Base-by-base conservation (phyloP, 371 early-diverging fungal genomes). In the Apophysomyces sp. region DNA sequence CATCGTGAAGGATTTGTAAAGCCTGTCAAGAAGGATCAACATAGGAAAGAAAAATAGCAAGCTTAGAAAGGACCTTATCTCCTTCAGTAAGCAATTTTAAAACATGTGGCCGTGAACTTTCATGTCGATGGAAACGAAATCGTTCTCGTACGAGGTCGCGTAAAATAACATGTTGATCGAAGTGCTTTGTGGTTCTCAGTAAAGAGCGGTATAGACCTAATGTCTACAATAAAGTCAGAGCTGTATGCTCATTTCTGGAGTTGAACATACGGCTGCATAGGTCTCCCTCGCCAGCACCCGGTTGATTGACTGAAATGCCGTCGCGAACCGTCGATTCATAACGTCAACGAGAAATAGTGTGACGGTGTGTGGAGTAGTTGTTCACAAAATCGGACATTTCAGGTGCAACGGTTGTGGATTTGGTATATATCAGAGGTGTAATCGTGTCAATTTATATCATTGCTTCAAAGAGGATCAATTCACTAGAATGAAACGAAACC, bases 71-170 rank as follows among this genome's bases (percentile, higher is more conserved):
- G 6, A 71, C 71, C 52, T 61, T 58, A 15, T 58, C 53, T 9
- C 64, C 71, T 36, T 71, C 71, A 0, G 49, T 28, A 11, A 71
- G 49, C 26, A 41, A 59, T 12, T n/a, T 21, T 5, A 71, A 16
- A 4, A 65, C 44, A 31, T 44, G 58, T 26, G 16, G 40, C 5
- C 61, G 59, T n/a, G 71, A 71, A 0, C 65, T 71, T 27, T 71
- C 67, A 39, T 61, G 56, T 29, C 51, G 55, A 40, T 71, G 67
- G 26, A 67, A 71, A 6, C 62, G 67, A 41, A 71, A 71, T n/a
- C 71, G 63, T 52, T 71, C 71, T 1, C 58, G 57, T 8, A 71
- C 61, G 3, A 61, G 58, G 21, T 58, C 40, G 0, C 30, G 37
- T 11, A 71, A 39, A 62, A 67, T 67, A 9, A 21, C 21, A 21